A percentile compares a stretch with the other conserved stretches of the same genome.
Evolutionary conservation across 352 stramenopile species (phyloP).

Genomic region (Phytophthora citrophthora): DNA sequence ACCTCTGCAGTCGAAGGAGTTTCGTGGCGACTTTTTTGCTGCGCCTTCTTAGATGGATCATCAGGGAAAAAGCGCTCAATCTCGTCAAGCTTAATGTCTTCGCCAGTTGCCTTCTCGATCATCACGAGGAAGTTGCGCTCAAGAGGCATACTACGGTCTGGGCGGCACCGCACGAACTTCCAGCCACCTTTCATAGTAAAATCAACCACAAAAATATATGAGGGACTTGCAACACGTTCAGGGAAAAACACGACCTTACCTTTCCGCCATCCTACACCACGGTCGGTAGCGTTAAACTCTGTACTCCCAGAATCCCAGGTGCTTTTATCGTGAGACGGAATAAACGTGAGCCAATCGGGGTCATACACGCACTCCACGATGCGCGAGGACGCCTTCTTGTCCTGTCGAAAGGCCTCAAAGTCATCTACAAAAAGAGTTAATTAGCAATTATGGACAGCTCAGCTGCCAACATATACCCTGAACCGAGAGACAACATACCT

Average conservation of each 20-base stretch:
- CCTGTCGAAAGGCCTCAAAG: constrained; percentile 78
- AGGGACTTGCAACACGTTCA: constrained; percentile 46
- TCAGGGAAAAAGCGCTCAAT: constrained; percentile 83
- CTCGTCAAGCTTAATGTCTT: constrained; percentile 85
- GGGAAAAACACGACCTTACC: constrained; percentile 45
- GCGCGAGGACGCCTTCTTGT: constrained; percentile 85
- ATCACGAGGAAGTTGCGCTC: constrained; percentile 63
- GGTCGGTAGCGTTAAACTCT: constrained; percentile 71
- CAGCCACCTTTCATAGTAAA: constrained; percentile 59
- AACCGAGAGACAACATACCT: constrained; percentile 35
- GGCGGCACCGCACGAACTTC: constrained; percentile 72
- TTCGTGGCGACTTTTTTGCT: constrained; percentile 51
- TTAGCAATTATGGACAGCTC: neutral
- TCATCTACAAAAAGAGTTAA: constrained; percentile 45
- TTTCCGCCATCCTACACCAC: constrained; percentile 81
- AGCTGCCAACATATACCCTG: neutral
- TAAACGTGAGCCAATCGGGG: constrained; percentile 80
- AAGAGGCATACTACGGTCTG: constrained; percentile 69
- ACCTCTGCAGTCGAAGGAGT: constrained; percentile 47
- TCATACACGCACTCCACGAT: constrained; percentile 89
- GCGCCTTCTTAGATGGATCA: constrained; percentile 63
- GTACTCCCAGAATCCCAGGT: constrained; percentile 71
- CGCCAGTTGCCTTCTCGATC: constrained; percentile 74
- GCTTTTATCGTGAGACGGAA: constrained; percentile 86
- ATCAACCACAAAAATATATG: constrained; percentile 4